Base-by-base conservation (phyloP, 768 basidiomycete species). In the Lanmaoa pseudosensibilis region DNA sequence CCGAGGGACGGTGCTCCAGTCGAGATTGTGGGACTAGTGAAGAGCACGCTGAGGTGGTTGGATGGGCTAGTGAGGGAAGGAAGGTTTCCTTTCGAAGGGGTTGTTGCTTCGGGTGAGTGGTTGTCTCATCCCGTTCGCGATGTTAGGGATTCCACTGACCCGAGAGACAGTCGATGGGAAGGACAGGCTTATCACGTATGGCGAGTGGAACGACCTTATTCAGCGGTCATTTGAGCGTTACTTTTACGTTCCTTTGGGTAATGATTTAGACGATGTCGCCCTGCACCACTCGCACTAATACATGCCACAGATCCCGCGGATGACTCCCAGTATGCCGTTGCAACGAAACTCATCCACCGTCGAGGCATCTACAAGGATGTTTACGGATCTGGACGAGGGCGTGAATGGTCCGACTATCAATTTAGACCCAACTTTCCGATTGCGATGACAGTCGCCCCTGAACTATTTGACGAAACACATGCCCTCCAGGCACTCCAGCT, bases 331-430 rank as follows among this genome's bases (percentile, higher is more conserved):
- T 93, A 93, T 75, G 79, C 80, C 52, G 72, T 97, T 63, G 78
- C 92, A 65, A 63, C 90, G 4, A 78, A 63, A 23, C 72, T 98
- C 36, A 79, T 97, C 57, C 90, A 93, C 69, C 87, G 93, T 15
- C 82, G 97, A 55, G 97, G 96, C 5, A 96, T 98, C 68, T 99
- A 98, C 80, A 99, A 99, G 79, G 97, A 99, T 69, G 93, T 98
- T 8, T 89, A 89, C 62, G 93, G 95, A 39, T 94, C 97, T 12
- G 92, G 92, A 1, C 67, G 79, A 46, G 90, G 86, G 11, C 83
- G 92, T 53, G 92, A 96, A 73, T 98, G 94, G 94, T 92, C 94
- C 6, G 95, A 99, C 74, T 99, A 98, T 71, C 97, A 98, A 73
- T 82, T 97, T 62, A 83, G 94, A 57, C 83, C 86, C 65, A 97